phyloP scores from a whole-genome alignment of 441 rosid species.

The Corymbia calophylla region DNA sequence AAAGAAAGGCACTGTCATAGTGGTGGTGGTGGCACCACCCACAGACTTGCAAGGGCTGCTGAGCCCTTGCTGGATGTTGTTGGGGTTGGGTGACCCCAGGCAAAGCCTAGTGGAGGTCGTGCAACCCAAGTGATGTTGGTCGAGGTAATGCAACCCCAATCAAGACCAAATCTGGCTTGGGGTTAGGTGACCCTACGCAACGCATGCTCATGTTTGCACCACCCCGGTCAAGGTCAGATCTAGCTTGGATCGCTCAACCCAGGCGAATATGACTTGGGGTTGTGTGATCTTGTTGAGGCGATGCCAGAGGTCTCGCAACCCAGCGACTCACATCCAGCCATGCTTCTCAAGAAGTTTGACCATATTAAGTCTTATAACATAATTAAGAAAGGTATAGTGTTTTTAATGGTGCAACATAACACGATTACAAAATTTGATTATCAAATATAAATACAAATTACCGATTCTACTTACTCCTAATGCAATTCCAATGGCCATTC shows the following conservation, averaged over 20 bases:
- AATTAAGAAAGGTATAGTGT: background rate
- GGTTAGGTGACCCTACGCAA: background rate
- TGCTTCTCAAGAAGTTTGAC: accelerated
- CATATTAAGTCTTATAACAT: background rate
- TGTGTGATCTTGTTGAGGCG: accelerated
- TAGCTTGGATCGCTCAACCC: background rate
- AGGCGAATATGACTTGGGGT: background rate
- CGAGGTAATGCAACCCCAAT: background rate
- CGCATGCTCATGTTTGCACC: background rate
- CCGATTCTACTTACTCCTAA: background rate
- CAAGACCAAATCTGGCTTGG: background rate
- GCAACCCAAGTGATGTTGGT: background rate
- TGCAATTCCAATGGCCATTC: background rate
- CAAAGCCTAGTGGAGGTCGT: background rate
- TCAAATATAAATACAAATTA: too few relatives aligned
- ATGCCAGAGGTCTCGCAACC: background rate
- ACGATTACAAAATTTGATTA: background rate
- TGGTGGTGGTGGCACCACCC: background rate
- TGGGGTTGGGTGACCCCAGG: accelerated
- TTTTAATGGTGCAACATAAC: too few relatives aligned
- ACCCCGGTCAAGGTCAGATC: background rate
- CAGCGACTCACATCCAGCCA: accelerated
- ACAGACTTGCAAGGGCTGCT: background rate
- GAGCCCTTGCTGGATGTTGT: accelerated
- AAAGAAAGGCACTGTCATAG: background rate